Base-by-base conservation (phyloP, 1,284 basidiomycete genomes). In the Chiua sp. region DNA sequence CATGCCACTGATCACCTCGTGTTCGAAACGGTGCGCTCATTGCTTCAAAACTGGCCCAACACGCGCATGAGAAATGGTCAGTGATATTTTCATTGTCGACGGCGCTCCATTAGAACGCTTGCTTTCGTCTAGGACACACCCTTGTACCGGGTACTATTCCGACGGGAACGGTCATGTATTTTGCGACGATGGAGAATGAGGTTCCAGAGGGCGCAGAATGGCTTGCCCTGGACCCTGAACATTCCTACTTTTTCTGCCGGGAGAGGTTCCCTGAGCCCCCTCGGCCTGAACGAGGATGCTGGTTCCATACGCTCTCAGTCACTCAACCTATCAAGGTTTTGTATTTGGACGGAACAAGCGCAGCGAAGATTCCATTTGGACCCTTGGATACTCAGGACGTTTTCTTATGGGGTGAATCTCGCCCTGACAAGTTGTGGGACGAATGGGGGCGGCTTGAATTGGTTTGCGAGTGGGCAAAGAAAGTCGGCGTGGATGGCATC, bases 31-130 rank as follows among this genome's bases (percentile, higher is more conserved):
- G 68, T 67, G 11, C 46, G 57, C 30, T 70, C 67, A 3, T n/a
- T 68, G 2, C 55, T 83, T 10, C 79, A 82, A 60, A 78, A 78
- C 52, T 82, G 81, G 81, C 78, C 80, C 1, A 81, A 84, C 60
- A 81, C 78, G 3, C 72, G 77, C 12, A 79, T 79, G 62, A 72
- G 78, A 30, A 83, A 83, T 66, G 80, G 79, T 77, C 50, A 53
- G 65, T n/a, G 32, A 42, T 20, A 2, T 18, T 5, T 1, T 26
- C 22, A 4, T 51, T 28, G 20, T 22, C 22, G 12, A 23, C 47
- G 32, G 32, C 3, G 7, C n/a, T 26, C 33, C n/a, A 13, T 18
- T 22, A 8, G n/a, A 18, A 53, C 46, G 5, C 33, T 39, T 11
- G n/a, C 11, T 44, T 16, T 50, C 47, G 26, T 35, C 20, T 42